Evolutionary conservation across 2,329 filamentous ascomycete species (phyloP).

Genomic region (Hymenoscyphus occultus): DNA sequence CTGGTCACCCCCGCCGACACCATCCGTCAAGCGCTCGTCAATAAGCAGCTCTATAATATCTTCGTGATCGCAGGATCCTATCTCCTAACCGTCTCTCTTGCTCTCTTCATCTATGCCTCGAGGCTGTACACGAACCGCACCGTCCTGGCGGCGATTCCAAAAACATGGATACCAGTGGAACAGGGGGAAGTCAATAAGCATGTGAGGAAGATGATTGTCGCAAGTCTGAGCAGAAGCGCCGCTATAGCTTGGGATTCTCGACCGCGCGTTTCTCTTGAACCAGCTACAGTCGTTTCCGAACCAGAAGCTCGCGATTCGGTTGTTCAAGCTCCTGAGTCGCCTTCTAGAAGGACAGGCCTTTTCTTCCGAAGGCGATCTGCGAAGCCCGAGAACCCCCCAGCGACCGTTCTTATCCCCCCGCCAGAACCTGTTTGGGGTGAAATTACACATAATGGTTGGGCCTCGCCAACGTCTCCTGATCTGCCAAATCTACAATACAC

Average conservation of each 20-base stretch:
- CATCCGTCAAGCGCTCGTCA: conserved; percentile 71
- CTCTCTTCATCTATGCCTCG: conserved; percentile 73
- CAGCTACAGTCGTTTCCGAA: conserved; percentile 31
- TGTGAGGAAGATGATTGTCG: conserved; percentile 73
- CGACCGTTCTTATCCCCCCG: conserved; percentile 26
- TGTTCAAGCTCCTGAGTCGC: conserved; percentile 17
- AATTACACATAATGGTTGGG: conserved; percentile 88
- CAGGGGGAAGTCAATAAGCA: conserved; percentile 75
- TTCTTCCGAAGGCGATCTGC: conserved; percentile 13
- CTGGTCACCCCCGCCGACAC: conserved; percentile 77
- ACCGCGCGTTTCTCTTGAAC: conserved; percentile 54
- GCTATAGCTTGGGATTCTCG: conserved; percentile 75
- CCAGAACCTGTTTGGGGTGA: conserved; percentile 63
- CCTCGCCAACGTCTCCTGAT: conserved; percentile 71
- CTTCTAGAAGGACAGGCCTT: conserved; percentile 14
- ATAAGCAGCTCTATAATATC: conserved; percentile 70
- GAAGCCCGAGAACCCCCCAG: conserved; percentile 22
- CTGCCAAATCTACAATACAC: conserved; percentile 79
- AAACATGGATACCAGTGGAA: conserved; percentile 80
- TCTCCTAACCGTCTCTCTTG: conserved; percentile 65
- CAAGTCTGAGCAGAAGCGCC: conserved; percentile 72
- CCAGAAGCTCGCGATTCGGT: conserved; percentile 32
- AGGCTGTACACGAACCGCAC: conserved; percentile 85
- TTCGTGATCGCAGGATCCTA: conserved; percentile 78
- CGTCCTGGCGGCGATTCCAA: conserved; percentile 78